A percentile compares a stretch with the other conserved stretches of the same genome.
Conservation (phyloP, 2,329 filamentous ascomycete species). For the Didymella pinodella region DNA sequence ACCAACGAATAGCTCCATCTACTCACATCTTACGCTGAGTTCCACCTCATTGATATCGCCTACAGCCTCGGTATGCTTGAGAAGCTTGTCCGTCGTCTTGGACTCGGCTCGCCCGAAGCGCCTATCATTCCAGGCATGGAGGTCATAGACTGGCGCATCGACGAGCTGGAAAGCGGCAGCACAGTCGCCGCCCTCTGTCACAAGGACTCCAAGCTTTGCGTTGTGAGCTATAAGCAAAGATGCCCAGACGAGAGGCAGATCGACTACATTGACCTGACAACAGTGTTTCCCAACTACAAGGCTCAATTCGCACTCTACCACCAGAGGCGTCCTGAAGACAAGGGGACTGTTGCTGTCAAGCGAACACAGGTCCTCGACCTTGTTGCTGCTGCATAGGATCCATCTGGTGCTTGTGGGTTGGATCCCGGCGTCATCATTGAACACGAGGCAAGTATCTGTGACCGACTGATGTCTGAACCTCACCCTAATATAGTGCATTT, state of each 20-base stretch:
- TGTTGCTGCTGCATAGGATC: neutral
- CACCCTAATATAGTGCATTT: slow-evolving; percentile 2
- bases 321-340: neutral
- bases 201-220: neutral
- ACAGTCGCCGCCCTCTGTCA: neutral
- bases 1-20: neutral
- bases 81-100: neutral
- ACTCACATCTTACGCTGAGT: neutral
- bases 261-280: neutral
- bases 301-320: slow-evolving; percentile 4
- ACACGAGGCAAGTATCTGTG: slow-evolving; percentile 3
- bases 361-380: neutral
- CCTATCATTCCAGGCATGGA: slow-evolving; percentile 8
- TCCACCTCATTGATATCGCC: neutral
- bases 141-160: slow-evolving; percentile 5
- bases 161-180: neutral
- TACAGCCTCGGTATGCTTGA: neutral
- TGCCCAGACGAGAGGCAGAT: neutral
- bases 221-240: neutral
- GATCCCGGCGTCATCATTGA: neutral
- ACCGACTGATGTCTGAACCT: neutral
- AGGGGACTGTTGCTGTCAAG: neutral
- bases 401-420: neutral
- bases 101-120: neutral
- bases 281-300: slow-evolving; percentile 1